phyloP scores from a whole-genome alignment of 83 land plant genomes.

The Thuja plicata region DNA sequence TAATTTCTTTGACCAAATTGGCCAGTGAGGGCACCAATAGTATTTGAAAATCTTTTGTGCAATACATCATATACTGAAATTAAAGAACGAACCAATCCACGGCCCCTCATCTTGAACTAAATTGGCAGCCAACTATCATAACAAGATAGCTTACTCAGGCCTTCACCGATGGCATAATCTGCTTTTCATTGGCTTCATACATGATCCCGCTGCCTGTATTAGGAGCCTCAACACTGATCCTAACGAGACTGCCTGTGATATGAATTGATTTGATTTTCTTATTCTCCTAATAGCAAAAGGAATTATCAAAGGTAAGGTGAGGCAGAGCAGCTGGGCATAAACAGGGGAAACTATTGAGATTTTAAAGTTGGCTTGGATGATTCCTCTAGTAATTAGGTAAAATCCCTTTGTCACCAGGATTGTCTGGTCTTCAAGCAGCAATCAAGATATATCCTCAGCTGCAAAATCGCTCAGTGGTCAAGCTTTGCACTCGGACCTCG shows the following conservation, averaged over 20 bases:
- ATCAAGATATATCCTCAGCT: neutral
- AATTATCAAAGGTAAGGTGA: neutral
- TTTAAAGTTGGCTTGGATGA: neutral
- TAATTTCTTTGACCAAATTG: slow-evolving; percentile 6
- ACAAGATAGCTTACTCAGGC: neutral
- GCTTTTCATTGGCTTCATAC: neutral
- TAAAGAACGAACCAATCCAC: neutral
- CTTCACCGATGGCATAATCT: neutral
- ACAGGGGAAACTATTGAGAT: neutral
- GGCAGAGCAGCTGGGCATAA: neutral
- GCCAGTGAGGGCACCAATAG: neutral
- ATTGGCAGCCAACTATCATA: neutral
- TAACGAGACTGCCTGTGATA: neutral
- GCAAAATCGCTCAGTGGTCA: neutral
- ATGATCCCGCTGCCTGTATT: neutral
- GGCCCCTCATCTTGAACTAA: slow-evolving; percentile 1
- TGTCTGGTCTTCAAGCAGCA: neutral
- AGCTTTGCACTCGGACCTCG: neutral
- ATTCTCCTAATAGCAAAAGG: too few relatives aligned
- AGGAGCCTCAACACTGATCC: neutral
- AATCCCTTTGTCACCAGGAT: neutral
- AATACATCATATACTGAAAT: neutral
- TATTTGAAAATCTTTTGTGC: neutral
- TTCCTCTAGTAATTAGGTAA: neutral
- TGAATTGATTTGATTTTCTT: neutral